Percentiles rank a stretch among this genome's conserved stretches.
Conservation (phyloP, 1,284 basidiomycete species). For the Mycena sp. region DNA sequence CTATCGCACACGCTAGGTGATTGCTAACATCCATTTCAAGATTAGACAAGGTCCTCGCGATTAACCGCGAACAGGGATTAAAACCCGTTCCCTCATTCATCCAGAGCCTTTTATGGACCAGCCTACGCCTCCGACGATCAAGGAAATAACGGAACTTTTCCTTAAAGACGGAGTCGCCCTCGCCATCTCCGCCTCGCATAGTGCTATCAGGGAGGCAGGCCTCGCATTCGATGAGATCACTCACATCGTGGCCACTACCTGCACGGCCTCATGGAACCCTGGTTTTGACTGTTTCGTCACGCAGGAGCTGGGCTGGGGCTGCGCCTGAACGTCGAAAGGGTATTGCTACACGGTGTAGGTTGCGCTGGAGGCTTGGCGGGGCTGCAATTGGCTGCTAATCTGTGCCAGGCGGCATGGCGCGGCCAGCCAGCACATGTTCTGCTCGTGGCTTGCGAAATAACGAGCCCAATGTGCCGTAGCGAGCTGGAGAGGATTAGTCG, state of each 20-base stretch:
- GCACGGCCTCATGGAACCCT: conserved; percentile 11
- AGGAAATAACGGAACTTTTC: conserved; percentile 13
- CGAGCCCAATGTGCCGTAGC: background rate
- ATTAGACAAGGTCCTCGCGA: conserved; percentile 12
- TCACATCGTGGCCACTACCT: conserved; percentile 6
- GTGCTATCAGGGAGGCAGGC: background rate
- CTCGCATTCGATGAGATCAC: conserved; percentile 4
- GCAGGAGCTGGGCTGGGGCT: conserved; percentile 1
- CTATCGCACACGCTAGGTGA: too few species aligned
- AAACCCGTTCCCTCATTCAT: conserved; percentile 8
- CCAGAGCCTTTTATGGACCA: conserved; percentile 12
- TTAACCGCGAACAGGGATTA: conserved; percentile 18
- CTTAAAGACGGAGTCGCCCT: background rate
- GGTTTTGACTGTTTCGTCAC: conserved; percentile 1
- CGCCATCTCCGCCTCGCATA: background rate
- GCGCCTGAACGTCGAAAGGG: conserved; percentile 1
- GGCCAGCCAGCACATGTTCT: background rate
- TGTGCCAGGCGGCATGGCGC: conserved; percentile 6
- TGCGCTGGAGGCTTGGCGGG: conserved; percentile 6
- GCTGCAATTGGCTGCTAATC: background rate
- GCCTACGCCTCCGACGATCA: background rate
- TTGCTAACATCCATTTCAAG: background rate
- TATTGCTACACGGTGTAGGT: conserved; percentile 11
- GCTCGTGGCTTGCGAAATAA: conserved; percentile 12
- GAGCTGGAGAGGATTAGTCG: background rate